Percentiles rank a stretch among this genome's conserved stretches.
phyloP scores from a whole-genome alignment of 2,329 filamentous ascomycete genomes.

The Gaeumannomyces sp. region DNA sequence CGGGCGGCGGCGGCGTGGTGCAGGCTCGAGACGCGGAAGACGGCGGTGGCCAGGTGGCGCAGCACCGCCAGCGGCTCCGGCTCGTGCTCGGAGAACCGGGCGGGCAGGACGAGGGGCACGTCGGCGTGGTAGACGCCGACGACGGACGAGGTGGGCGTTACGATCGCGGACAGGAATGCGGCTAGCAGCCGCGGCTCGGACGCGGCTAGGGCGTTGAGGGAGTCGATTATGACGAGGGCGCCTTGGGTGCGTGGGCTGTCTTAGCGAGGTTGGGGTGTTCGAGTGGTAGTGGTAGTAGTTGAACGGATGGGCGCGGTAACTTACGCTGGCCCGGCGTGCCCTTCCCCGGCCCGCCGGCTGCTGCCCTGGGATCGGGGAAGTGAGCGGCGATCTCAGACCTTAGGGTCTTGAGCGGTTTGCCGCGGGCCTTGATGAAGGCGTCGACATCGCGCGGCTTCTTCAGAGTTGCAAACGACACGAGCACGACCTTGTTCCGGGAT shows the following conservation, averaged over 20 bases:
- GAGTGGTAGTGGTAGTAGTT: neutral
- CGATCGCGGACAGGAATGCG: constrained; percentile 62
- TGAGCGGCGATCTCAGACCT: constrained; percentile 54
- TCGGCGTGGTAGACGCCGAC: constrained; percentile 80
- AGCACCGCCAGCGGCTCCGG: constrained; percentile 68
- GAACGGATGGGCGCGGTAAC: constrained; percentile 14
- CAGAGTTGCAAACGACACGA: constrained; percentile 72
- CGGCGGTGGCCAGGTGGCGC: constrained; percentile 79
- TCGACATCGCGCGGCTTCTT: constrained; percentile 59
- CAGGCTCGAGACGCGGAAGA: constrained; percentile 68
- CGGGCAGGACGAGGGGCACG: constrained; percentile 52
- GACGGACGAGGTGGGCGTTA: constrained; percentile 63
- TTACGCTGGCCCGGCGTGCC: constrained; percentile 31
- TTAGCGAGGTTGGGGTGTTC: neutral
- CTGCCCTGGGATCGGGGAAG: constrained; percentile 32
- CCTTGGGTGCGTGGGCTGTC: constrained; percentile 36
- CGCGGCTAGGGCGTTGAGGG: constrained; percentile 60
- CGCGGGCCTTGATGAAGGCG: constrained; percentile 57
- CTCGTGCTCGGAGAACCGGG: constrained; percentile 40
- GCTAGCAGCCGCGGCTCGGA: constrained; percentile 51
- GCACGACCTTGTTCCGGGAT: constrained; percentile 63
- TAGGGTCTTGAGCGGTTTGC: constrained; percentile 51
- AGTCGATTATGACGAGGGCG: constrained; percentile 73
- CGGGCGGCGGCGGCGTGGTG: constrained; percentile 68
- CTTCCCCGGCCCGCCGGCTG: constrained; percentile 15